Evolutionary conservation across 129 eudicot genomes (phyloP).

Genomic region (Centaurea solstitialis): DNA sequence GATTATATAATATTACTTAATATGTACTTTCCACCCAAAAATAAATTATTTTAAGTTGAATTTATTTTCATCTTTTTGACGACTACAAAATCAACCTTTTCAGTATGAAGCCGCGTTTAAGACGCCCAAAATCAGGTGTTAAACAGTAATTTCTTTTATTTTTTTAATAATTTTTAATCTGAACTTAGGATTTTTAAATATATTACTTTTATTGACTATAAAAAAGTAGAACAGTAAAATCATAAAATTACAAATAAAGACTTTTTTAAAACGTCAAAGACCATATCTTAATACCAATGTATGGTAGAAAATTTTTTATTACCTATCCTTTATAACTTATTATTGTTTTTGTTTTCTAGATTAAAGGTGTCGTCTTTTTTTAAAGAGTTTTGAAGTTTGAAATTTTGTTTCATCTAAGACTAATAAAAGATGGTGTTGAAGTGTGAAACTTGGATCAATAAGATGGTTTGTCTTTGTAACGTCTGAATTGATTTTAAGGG

Average conservation of each 20-base stretch:
- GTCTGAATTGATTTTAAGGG: no score
- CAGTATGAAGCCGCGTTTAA: not conserved
- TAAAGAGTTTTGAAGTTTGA: no score
- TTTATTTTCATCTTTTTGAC: not conserved
- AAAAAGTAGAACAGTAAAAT: not conserved
- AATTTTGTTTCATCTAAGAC: no score
- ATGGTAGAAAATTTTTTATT: not conserved
- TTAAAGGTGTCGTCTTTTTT: no score
- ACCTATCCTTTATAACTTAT: no score
- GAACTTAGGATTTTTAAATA: not conserved
- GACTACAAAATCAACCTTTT: not conserved
- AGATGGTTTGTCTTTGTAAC: no score
- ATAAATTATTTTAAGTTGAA: not conserved
- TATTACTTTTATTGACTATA: not conserved
- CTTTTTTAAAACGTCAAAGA: not conserved
- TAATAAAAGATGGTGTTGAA: no score
- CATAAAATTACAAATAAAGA: not conserved
- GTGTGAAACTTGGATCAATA: no score
- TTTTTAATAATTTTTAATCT: not conserved
- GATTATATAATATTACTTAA: no score
- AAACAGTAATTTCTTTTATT: not conserved
- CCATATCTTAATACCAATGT: not conserved
- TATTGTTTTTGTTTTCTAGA: no score
- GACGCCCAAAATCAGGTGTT: not conserved
- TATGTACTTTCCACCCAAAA: no score